These are phyloP conservation scores for Venturia oleaginea DNA, from an alignment of 2,329 filamentous ascomycete species.

Conservation along the genomic window DNA sequence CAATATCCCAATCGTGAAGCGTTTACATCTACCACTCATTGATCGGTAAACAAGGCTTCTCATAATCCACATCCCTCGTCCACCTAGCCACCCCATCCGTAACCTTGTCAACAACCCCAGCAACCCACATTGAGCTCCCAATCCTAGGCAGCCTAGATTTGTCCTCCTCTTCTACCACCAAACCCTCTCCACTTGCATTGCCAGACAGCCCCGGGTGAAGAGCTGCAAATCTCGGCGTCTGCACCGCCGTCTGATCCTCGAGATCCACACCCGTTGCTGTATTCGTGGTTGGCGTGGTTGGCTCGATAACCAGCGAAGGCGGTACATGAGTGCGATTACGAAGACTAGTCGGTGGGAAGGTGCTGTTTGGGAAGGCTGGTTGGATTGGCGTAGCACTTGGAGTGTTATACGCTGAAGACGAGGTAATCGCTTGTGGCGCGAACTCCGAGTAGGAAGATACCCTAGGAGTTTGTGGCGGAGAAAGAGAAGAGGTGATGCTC, in stretches of 20 bases:
- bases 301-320: neutral
- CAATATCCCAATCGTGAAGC: too few species aligned
- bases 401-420: neutral
- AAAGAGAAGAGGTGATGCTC: neutral
- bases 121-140: constrained; percentile 15
- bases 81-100: constrained; percentile 20
- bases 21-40: constrained; percentile 10
- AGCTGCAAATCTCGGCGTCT: neutral
- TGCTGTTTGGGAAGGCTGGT: neutral
- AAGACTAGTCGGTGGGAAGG: neutral
- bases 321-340: neutral
- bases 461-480: neutral
- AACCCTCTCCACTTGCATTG: neutral
- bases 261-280: neutral
- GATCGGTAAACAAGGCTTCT: constrained; percentile 20
- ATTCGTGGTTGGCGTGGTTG: neutral
- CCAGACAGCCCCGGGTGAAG: neutral
- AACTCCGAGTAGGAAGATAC: neutral
- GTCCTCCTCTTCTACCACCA: neutral
- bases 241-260: neutral
- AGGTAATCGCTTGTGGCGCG: neutral
- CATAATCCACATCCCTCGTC: constrained; percentile 20
- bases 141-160: neutral
- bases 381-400: neutral
- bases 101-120: constrained; percentile 19